phyloP scores from a whole-genome alignment of 257 asterid genomes.

The Solanum sparsipilum region DNA sequence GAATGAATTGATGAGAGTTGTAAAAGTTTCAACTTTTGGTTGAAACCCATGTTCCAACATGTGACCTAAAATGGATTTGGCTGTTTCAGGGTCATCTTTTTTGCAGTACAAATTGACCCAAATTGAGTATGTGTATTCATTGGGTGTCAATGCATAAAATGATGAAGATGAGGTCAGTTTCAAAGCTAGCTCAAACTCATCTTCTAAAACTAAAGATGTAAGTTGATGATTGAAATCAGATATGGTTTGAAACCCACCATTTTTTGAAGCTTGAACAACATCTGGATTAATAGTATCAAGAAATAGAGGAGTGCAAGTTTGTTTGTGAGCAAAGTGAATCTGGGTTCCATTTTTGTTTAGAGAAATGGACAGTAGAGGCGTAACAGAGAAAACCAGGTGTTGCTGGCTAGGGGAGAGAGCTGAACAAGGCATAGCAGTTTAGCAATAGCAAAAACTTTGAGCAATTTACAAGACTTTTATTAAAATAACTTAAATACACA shows the following conservation, averaged over 20 bases:
- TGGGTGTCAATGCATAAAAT: slow-evolving; percentile 21
- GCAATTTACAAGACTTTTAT: not conserved
- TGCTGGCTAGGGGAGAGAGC: not conserved
- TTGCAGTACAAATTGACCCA: slow-evolving; percentile 41
- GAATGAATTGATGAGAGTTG: slow-evolving; percentile 42
- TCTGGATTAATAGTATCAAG: not conserved
- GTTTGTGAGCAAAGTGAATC: not conserved
- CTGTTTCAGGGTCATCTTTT: slow-evolving; percentile 29
- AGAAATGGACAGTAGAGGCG: not conserved
- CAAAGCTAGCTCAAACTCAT: slow-evolving; percentile 42
- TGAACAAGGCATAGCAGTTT: not conserved
- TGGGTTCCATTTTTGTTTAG: not conserved
- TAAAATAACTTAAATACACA: too few relatives aligned
- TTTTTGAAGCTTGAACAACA: slow-evolving; percentile 14
- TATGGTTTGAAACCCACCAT: slow-evolving; percentile 22
- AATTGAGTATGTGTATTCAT: slow-evolving; percentile 32
- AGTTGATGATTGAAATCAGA: slow-evolving; percentile 30
- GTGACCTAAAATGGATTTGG: slow-evolving; percentile 21
- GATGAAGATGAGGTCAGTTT: slow-evolving; percentile 24
- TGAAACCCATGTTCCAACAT: slow-evolving; percentile 40
- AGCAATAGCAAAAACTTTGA: not conserved
- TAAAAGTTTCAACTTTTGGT: slow-evolving; percentile 53
- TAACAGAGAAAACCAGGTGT: not conserved
- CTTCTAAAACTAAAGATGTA: slow-evolving; percentile 22
- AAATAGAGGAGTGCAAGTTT: slow-evolving; percentile 1